These are phyloP conservation scores for Fusarium sp. DNA, from an alignment of 2,329 filamentous ascomycete genomes.

Conservation along the genomic window DNA sequence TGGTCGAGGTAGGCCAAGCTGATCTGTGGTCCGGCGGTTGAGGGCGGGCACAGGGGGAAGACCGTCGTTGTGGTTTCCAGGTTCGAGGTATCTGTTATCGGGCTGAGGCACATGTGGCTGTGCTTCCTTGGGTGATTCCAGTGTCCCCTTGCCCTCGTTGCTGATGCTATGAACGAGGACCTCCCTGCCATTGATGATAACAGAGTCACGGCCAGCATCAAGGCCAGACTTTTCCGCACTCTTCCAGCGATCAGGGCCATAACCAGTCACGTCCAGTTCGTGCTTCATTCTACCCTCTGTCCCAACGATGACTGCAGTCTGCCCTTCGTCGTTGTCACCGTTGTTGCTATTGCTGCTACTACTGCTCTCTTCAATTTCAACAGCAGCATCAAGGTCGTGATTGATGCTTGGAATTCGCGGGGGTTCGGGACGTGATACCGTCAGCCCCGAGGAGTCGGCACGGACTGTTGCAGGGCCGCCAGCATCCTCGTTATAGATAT, in stretches of 20 bases:
- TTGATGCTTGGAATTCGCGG: constrained; percentile 74
- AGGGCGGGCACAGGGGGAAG: constrained; percentile 73
- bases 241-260: constrained; percentile 83
- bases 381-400: constrained; percentile 67
- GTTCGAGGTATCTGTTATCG: constrained; percentile 53
- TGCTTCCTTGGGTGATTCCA: constrained; percentile 60
- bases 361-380: constrained; percentile 55
- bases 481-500: constrained; percentile 70
- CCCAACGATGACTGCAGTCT: constrained; percentile 46
- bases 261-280: constrained; percentile 82
- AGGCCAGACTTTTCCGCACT: constrained; percentile 72
- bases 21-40: constrained; percentile 73
- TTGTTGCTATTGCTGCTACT: constrained; percentile 20
- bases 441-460: constrained; percentile 30
- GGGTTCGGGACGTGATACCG: constrained; percentile 54
- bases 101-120: constrained; percentile 45
- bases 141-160: constrained; percentile 74
- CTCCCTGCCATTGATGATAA: constrained; percentile 77
- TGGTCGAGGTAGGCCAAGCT: constrained; percentile 76
- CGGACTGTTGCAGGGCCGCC: constrained; percentile 38
- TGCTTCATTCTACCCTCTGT: constrained; percentile 75
- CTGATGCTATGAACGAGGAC: constrained; percentile 76
- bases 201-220: constrained; percentile 78
- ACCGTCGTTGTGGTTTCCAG: constrained; percentile 59
- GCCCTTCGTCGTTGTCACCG: constrained; percentile 10